A percentile compares a stretch with the other conserved stretches of the same genome.
phyloP scores from a whole-genome alignment of 805 yeast species.

The Peterozyma toletana region DNA sequence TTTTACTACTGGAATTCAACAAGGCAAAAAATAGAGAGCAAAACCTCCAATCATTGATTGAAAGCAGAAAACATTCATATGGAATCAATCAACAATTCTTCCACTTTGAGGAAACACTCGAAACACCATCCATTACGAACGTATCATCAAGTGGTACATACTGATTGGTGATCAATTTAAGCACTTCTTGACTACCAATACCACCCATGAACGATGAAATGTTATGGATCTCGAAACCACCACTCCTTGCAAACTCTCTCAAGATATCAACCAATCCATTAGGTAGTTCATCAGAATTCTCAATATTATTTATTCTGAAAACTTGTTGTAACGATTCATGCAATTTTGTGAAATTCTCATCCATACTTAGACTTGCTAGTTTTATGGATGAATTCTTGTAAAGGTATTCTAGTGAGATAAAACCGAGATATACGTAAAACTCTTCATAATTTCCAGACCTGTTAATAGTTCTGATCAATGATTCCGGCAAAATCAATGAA shows the following conservation, averaged over 20 bases:
- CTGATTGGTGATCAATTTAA: slow-evolving; percentile 71
- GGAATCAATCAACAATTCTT: background rate
- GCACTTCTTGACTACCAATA: slow-evolving; percentile 74
- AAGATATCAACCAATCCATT: slow-evolving; percentile 32
- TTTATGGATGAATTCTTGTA: slow-evolving; percentile 14
- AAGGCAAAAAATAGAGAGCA: no score
- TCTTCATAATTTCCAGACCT: slow-evolving; percentile 3
- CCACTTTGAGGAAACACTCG: slow-evolving; percentile 20
- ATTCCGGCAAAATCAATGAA: background rate
- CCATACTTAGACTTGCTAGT: slow-evolving; percentile 13
- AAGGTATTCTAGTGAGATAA: slow-evolving; percentile 24
- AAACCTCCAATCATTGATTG: background rate
- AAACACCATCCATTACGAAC: slow-evolving; percentile 66
- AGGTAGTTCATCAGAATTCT: slow-evolving; percentile 13
- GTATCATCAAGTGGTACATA: slow-evolving; percentile 72
- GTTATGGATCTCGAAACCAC: slow-evolving; percentile 45
- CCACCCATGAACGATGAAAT: slow-evolving; percentile 75
- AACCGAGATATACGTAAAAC: slow-evolving; percentile 31
- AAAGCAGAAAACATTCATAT: background rate
- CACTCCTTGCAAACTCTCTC: slow-evolving; percentile 30
- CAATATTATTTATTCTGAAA: slow-evolving; percentile 11
- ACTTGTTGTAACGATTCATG: slow-evolving; percentile 12
- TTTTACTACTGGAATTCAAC: no score
- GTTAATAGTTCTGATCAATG: background rate
- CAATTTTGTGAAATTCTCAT: slow-evolving; percentile 15